Conservation (phyloP, 1,284 basidiomycete genomes). For the Puccinia horiana region DNA sequence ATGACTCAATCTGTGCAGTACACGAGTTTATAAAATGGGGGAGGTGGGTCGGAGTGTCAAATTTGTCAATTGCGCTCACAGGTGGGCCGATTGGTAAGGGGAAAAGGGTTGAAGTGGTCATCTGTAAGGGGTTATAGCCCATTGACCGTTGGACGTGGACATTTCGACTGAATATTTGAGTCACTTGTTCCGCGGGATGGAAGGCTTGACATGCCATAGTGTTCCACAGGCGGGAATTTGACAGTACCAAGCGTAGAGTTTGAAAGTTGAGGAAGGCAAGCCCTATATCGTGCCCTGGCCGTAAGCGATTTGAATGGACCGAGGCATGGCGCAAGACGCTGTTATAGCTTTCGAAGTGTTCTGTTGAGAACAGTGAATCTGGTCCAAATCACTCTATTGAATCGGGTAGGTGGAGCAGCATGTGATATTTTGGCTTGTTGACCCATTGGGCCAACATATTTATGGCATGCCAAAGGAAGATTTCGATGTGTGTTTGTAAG, state of each 20-base stretch:
- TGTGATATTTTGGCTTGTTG: constrained; percentile 61
- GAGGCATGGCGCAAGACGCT: not conserved
- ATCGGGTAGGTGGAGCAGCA: constrained; percentile 53
- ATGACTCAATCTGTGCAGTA: not conserved
- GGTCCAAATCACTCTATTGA: constrained; percentile 48
- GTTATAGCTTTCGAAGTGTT: not conserved
- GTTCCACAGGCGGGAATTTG: not conserved
- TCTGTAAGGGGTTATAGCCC: not conserved
- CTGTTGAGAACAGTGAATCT: not conserved
- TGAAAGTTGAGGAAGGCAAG: not conserved
- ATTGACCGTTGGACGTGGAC: not conserved
- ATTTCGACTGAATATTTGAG: not conserved
- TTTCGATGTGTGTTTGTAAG: constrained; percentile 54
- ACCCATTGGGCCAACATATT: constrained; percentile 58
- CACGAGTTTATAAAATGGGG: too few relatives aligned
- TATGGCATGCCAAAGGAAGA: constrained; percentile 56
- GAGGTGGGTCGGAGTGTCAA: too few relatives aligned
- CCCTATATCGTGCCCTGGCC: not conserved
- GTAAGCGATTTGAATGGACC: not conserved
- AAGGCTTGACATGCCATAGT: not conserved
- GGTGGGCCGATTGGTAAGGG: not conserved
- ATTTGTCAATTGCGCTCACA: too few relatives aligned
- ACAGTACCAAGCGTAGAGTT: not conserved
- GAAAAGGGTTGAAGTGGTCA: not conserved
- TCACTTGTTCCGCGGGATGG: not conserved